Base-by-base conservation (phyloP, 495 filamentous ascomycete genomes). In the Pyronema omphalodes region DNA sequence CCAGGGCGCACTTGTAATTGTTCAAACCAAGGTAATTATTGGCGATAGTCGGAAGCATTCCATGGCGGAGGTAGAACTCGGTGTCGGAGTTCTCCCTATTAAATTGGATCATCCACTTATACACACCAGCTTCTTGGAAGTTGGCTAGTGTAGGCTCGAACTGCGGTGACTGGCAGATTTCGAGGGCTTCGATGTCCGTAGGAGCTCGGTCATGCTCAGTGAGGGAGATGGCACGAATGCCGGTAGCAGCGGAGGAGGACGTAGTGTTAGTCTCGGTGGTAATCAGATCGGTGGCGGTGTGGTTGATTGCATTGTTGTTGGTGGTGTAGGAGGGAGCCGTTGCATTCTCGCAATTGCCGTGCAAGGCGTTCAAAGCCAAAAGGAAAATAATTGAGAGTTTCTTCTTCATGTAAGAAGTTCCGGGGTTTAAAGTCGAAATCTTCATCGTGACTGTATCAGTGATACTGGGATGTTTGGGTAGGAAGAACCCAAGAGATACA, bases 21-120 rank as follows among this genome's bases (percentile, higher is more conserved):
- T 45, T 60, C 12, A 63, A 48, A 11, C 61, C 61, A 33, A 64
- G 61, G 50, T 59, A 64, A 47, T 64, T 60, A 29, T 57, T 60
- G 12, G 61, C 61, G 15, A 64, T 59, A 7, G 57, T 64, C 6
- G 60, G 48, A 3, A 62, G 48, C 44, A 64, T 36, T 2, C 61
- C 61, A 8, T 63, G 61, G 8, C 50, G 19, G 15, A 53, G 51
- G 60, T 57, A 59, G 41, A 59, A 63, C 11, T 37, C 43, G 18
- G 57, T 53, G 17, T 60, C 43, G 36, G 44, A 44, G 15, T 59
- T 62, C 17, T 46, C 14, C 11, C 57, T 50, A 0, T 60, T 53
- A 15, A 60, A 62, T 2, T 55, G 11, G 29, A 50, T 52, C 35
- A 63, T 44, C 61, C 61, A 64, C 15, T 45, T 33, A 19, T 64